phyloP scores from a whole-genome alignment of 768 basidiomycete genomes.

The Mycena belliarum region DNA sequence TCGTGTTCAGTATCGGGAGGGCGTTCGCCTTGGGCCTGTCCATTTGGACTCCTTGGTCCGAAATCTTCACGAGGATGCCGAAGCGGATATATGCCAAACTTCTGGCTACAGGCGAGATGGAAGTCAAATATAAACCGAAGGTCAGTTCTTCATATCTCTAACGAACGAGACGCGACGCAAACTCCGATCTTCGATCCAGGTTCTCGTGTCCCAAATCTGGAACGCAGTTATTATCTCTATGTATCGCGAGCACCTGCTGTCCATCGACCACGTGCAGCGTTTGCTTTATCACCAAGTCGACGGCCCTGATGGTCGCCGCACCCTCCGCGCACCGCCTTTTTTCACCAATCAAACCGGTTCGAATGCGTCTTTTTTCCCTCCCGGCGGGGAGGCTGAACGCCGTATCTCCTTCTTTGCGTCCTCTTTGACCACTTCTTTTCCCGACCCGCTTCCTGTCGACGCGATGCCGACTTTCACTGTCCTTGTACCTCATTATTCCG shows the following conservation, averaged over 20 bases:
- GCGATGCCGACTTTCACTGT: conserved; percentile 99
- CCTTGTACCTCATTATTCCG: conserved; percentile 97
- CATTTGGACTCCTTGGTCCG: conserved; percentile 99
- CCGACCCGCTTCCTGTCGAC: conserved; percentile 93
- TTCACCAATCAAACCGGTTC: conserved; percentile 88
- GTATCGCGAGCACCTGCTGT: conserved; percentile 98
- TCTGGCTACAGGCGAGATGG: conserved; percentile 95
- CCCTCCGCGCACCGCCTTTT: conserved; percentile 95
- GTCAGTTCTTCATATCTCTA: conserved; percentile 34
- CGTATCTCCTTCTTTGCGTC: conserved; percentile 99
- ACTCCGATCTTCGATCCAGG: conserved; percentile 44
- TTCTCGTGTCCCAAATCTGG: conserved; percentile 98
- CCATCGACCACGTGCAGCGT: conserved; percentile 97
- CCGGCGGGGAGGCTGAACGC: conserved; percentile 92
- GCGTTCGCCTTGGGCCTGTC: conserved; percentile 92
- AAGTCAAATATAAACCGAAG: conserved; percentile 99
- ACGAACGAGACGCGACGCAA: not conserved
- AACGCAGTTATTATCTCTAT: conserved; percentile 99
- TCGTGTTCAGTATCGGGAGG: conserved; percentile 88
- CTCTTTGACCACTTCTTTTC: conserved; percentile 92
- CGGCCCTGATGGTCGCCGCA: conserved; percentile 83
- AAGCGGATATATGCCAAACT: conserved; percentile 99
- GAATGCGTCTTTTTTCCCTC: conserved; percentile 89
- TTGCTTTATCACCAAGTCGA: conserved; percentile 97
- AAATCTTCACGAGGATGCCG: conserved; percentile 92